These are phyloP conservation scores for Platanus orientalis DNA, from an alignment of 164 flowering plant genomes.

Conservation along the genomic window DNA sequence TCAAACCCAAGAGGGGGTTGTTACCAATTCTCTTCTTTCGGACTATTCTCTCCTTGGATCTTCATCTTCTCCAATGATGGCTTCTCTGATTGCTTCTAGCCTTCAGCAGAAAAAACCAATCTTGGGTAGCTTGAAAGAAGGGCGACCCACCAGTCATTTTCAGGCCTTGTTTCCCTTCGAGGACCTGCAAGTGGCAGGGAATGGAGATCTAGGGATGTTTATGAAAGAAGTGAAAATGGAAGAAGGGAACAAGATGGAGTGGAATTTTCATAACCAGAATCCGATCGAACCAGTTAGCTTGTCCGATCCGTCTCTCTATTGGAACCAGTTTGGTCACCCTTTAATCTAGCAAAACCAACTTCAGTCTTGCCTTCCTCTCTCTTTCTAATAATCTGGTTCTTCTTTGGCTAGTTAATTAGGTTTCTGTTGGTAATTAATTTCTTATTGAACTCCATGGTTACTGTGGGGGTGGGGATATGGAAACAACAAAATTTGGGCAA, in stretches of 20 bases:
- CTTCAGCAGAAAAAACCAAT: constrained; percentile 31
- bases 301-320: constrained; percentile 43
- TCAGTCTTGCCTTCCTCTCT: constrained; percentile 13
- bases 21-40: constrained; percentile 37
- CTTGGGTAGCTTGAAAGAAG: constrained; percentile 21
- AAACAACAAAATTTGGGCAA: constrained; percentile 4
- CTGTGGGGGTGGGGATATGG: neutral
- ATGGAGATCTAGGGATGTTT: constrained; percentile 6
- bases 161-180: constrained; percentile 35
- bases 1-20: constrained; percentile 28
- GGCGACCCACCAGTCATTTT: constrained; percentile 18
- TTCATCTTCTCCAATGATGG: constrained; percentile 30
- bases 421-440: constrained; percentile 15
- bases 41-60: constrained; percentile 38
- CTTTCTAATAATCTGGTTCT: constrained; percentile 6
- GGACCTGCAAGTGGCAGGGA: constrained; percentile 25
- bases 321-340: constrained; percentile 33
- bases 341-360: constrained; percentile 5
- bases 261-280: constrained; percentile 23
- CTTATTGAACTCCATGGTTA: constrained; percentile 10
- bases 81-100: constrained; percentile 35
- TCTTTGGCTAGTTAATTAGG: constrained; percentile 9
- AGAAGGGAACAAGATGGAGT: constrained; percentile 23
- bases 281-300: constrained; percentile 34
- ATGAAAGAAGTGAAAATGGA: constrained; percentile 42